Base-by-base conservation (phyloP, 108 stramenopile genomes). In the Skeletonema marinoi region DNA sequence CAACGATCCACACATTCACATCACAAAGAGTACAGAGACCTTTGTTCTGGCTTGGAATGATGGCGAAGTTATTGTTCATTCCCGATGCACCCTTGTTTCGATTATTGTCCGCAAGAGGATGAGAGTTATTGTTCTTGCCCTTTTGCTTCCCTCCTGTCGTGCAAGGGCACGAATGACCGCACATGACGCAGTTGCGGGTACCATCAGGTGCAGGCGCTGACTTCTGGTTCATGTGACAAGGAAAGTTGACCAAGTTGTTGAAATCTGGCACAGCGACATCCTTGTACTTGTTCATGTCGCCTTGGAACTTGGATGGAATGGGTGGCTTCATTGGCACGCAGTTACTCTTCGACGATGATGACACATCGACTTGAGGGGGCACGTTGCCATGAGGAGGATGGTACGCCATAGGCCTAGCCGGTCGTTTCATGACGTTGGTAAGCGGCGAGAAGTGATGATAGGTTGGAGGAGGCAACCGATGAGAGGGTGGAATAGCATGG, bases 1-100 rank as follows among this genome's bases (percentile, higher is more conserved):
- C 68, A n/a, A 96, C 88, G 19, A 96, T 85, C 96, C 96, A 96
- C 3, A 96, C 93, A 70, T 90, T 92, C 16, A 94, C 91, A 76
- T 96, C 96, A 64, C 96, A 96, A 29, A 87, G 78, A 8, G 92
- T 94, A 72, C 96, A 96, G 0, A 96, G 78, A 29, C 96, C 96
- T 75, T 96, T 96, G 86, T 96, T 96, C 68, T 96, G 96, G 29
- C 87, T 90, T 6, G 96, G 96, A 54, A 96, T 96, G 41, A 87
- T 89, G 51, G 88, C 84, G 68, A 74, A 75, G 29, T 67, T 76
- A 54, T 48, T 67, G 32, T 56, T 59, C 59, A 66, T 25, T 60
- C 66, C 7, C 51, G 78, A 63, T 80, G 32, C 76, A 59, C 75
- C 75, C 39, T 60, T 71, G 48, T 44, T 75, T 11, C 21, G 73